Evolutionary conservation across 371 early-diverging fungal species (phyloP).

Genomic region (Sporodiniella umbellata): DNA sequence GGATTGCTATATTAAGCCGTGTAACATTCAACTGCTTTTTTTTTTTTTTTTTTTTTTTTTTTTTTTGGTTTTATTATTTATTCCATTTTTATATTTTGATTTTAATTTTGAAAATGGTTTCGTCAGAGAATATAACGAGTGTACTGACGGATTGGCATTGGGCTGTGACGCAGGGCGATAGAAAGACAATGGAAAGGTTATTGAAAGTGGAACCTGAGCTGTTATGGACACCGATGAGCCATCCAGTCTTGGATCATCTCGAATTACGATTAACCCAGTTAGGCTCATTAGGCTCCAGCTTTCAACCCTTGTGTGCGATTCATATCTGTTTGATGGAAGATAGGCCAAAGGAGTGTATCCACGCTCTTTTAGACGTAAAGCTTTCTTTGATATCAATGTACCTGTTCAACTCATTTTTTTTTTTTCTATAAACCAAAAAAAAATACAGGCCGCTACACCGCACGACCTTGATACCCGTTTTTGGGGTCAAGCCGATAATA

Average conservation of each 20-base stretch:
- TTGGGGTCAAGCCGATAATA: constrained; percentile 28
- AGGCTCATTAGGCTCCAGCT: constrained; percentile 15
- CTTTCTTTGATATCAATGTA: constrained; percentile 15
- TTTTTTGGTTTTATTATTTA: constrained; percentile 1
- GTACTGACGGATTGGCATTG: constrained; percentile 31
- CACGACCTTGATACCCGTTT: constrained; percentile 30
- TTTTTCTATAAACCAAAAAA: no score
- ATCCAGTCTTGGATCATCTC: constrained; percentile 18
- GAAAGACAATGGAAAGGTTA: constrained; percentile 14
- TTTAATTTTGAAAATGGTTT: background rate
- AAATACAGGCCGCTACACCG: constrained; percentile 25
- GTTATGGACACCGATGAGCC: constrained; percentile 29
- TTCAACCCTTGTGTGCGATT: constrained; percentile 24
- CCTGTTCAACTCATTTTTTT: background rate
- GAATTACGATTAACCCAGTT: constrained; percentile 10
- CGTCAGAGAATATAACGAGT: constrained; percentile 4
- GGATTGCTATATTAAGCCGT: background rate
- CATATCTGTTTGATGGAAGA: constrained; percentile 20
- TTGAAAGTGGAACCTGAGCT: constrained; percentile 24
- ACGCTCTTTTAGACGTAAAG: no score
- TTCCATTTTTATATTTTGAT: constrained; percentile 2
- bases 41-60: constrained; percentile 9
- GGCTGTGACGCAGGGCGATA: constrained; percentile 26
- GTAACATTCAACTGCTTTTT: constrained; percentile 4
- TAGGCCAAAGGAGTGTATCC: no score